Base-by-base conservation (phyloP, 1,284 basidiomycete genomes). In the Rhizopogon hawkerae region DNA sequence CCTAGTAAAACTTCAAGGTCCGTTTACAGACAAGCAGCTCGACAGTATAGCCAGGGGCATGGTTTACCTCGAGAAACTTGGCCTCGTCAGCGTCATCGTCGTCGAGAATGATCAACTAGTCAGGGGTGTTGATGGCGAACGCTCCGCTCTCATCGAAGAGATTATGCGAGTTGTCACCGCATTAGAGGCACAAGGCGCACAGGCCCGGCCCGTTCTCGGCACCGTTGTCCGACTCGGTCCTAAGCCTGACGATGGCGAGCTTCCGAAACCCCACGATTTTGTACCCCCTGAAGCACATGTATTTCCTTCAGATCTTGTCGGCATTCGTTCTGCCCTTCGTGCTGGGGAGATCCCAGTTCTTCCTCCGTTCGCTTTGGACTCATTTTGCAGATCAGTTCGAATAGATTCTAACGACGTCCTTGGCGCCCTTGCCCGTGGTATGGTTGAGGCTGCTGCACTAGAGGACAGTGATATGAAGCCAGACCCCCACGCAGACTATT, bases 271-370 rank as follows among this genome's bases (percentile, higher is more conserved):
- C 48, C 61, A 70, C 38, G 73, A 73, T 55, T 59, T 74, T 18
- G 44, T 56, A 18, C 60, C 68, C 7, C 86, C 84, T 2, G 86
- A 90, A 69, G 81, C 88, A 0, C 87, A 91, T 58, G 81, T 85
- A 1, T 68, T 78, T 48, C 82, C 87, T 3, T 76, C 81, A 48
- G 90, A 92, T 53, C 77, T 97, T 49, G 75, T 83, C 42, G 81
- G 86, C 37, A 85, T 98, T 50, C 85, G 90, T 24, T 88, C 89
- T 38, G 90, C 96, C 2, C 79, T 99, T 49, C 80, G 82, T 48
- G 83, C 90, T 13, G 91, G 93, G 21, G 94, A 98, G 70, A 98
- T 98, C 50, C 96, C 96, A 3, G 92, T 99, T 21, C 79, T 98
- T 42, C 78, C 93, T n/a, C 95, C 95, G 3, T 81, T 98, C 48